A percentile compares a stretch with the other conserved stretches of the same genome.
These are phyloP conservation scores for Brasenia schreberi DNA, from an alignment of 164 flowering plant genomes.

Conservation along the genomic window DNA sequence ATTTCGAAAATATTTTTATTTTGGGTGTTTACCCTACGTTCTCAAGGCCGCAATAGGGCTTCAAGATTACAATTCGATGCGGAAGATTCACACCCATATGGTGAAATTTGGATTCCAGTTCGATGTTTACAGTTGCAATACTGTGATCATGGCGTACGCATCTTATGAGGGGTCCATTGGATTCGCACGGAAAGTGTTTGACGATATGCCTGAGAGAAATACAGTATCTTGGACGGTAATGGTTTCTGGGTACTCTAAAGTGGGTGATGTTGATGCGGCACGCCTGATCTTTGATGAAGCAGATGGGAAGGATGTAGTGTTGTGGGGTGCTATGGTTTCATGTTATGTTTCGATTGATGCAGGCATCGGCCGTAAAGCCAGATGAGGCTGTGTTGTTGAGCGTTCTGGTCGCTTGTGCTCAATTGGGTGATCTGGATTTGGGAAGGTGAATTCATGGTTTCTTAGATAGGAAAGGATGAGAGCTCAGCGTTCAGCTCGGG, in stretches of 20 bases:
- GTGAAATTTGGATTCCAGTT: constrained; percentile 29
- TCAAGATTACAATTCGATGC: constrained; percentile 18
- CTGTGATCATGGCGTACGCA: constrained; percentile 35
- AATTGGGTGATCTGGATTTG: constrained; percentile 45
- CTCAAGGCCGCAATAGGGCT: constrained; percentile 37
- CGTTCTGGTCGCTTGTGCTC: constrained; percentile 53
- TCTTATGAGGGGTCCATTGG: constrained; percentile 16
- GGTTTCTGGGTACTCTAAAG: constrained; percentile 42
- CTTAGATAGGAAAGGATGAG: constrained; percentile 9
- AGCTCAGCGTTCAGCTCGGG: constrained; percentile 20
- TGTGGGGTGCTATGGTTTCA: constrained; percentile 66
- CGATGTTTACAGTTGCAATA: constrained; percentile 37
- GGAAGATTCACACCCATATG: constrained; percentile 27
- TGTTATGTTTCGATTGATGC: constrained; percentile 54
- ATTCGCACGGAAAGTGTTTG: constrained; percentile 29
- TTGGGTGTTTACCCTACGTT: constrained; percentile 8
- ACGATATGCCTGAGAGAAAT: constrained; percentile 23
- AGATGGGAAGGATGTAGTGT: constrained; percentile 37
- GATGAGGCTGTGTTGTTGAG: constrained; percentile 48
- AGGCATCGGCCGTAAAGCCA: constrained; percentile 22
- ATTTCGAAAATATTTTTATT: too few species aligned
- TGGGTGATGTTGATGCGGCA: constrained; percentile 41
- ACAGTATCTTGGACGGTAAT: constrained; percentile 49
- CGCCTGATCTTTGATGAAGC: constrained; percentile 42
- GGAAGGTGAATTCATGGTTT: constrained; percentile 49